These are phyloP conservation scores for Magnaporthales sp. DNA, from an alignment of 2,329 filamentous ascomycete genomes.

Conservation along the genomic window DNA sequence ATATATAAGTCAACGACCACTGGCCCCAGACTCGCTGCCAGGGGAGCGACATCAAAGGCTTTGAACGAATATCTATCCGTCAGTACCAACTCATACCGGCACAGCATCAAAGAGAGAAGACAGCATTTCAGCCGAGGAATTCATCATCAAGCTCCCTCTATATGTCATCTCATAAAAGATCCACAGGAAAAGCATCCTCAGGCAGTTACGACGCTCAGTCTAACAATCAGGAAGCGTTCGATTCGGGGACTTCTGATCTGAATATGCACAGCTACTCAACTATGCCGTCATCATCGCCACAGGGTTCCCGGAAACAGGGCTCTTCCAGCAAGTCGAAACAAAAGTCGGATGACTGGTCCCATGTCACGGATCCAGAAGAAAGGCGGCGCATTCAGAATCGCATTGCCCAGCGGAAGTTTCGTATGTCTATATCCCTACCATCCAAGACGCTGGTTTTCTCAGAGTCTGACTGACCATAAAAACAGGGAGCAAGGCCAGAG, in stretches of 20 bases:
- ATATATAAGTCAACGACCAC: neutral
- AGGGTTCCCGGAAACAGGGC: neutral
- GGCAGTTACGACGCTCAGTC: neutral
- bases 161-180: neutral
- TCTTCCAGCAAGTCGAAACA: neutral
- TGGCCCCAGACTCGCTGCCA: neutral
- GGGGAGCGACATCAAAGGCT: neutral
- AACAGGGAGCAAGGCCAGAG: slow-evolving; percentile 60
- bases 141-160: neutral
- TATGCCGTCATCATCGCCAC: neutral
- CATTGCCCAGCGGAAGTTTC: slow-evolving; percentile 67
- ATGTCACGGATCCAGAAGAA: slow-evolving; percentile 61
- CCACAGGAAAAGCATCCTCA: neutral
- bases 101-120: neutral
- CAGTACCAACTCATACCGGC: neutral
- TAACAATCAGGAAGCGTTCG: neutral
- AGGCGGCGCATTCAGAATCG: slow-evolving; percentile 68
- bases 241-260: neutral
- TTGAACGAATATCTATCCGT: neutral
- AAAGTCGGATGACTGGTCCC: slow-evolving; percentile 53
- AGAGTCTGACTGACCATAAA: neutral
- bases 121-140: neutral
- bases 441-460: neutral
- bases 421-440: slow-evolving; percentile 35
- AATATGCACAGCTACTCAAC: neutral